Evolutionary conservation across 768 basidiomycete species (phyloP), one percentile per base, ranked within the genome.

Genomic region (Clitopilus passeckerianus): DNA sequence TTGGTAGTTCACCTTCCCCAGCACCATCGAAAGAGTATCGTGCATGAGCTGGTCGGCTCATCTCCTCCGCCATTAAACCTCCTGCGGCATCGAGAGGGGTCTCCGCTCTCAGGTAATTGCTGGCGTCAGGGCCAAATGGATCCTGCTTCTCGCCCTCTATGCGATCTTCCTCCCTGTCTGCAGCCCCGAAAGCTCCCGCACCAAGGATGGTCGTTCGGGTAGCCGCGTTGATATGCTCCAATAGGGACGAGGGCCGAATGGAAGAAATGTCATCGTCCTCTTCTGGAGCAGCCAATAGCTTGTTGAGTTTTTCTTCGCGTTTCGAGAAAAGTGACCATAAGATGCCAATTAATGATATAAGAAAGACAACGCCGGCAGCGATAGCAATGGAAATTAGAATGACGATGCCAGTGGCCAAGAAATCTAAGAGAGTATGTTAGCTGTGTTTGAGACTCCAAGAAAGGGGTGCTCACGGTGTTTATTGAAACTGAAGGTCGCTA

Each of bases 361-460:
- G 77, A 81, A 95, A 95, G 35, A 95, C 90, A 20, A 98, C 85
- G 16, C 96, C 97, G 15, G 95, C 94, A 9, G 92, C 88, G 64
- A 98, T 97, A 23, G 97, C 97, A 63, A 99, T 97, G 1, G 95
- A 95, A 64, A 99, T 95, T 46, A 99, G 82, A 64, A 98, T 98
- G 57, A 99, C 94, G 35, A 98, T 82, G 1, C 96, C 97, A 22
- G 86, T 84, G 0, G 95, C 93, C 58, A 99, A 82, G 79, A 93
- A 91, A 66, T 87, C 93, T 93, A 30, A 30, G 64, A 8, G 64
- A 34, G 46, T 35, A n/a, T 41, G 33, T 62, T 61, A 56, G 68
- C n/a, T 56, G 50, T 56, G 12, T 37, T 66, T 22, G 50, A 14
- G 23, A n/a, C 57, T 54, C 16, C 27, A 56, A 59, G 18, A 41